Evolutionary conservation across 805 yeast genomes (phyloP), one percentile per base, ranked within the genome.

Genomic region (Teunomyces aglyptinius): DNA sequence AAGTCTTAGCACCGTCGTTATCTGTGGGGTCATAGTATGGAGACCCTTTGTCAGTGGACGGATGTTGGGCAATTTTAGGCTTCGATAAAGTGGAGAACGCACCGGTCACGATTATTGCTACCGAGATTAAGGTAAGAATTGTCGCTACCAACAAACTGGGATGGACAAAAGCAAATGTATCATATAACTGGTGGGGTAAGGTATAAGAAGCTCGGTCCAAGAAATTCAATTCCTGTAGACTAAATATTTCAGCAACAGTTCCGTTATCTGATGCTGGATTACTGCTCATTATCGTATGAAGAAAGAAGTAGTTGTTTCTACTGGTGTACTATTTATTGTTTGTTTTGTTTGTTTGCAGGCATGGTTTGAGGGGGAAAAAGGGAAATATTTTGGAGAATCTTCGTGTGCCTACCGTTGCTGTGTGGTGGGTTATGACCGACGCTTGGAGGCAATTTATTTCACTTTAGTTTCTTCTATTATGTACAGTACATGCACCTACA

Each of bases 61-160:
- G 64, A 44, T 57, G 59, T 4, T 35, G 41, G 7, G 68, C 65
- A 19, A 50, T 48, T 20, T 45, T 36, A 12, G 71, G 70, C 46
- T 52, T 59, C 22, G 57, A 38, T 13, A 66, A 29, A 1, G 66
- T 49, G 12, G 40, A 29, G 38, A 28, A 41, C 10, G 47, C 35
- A 4, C 49, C 44, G 19, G 34, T 11, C 35, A 43, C 35, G 19
- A 43, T 36, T 24, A 35, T 20, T 19, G 27, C 4, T 13, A 35
- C 39, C 11, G 39, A 35, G 24, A 22, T 35, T n/a, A 35, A 6
- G 15, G 39, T 35, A 13, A 35, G 6, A 5, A 35, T 19, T 12
- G 22, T 6, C 13, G 28, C 39, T 22, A 35, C 39, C 39, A 35
- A 20, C 7, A 35, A 20, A 13, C 13, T 22, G 27, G 39, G 39